phyloP scores from a whole-genome alignment of 192 early-diverging fungal species.

The Chytriomyces confervae region DNA sequence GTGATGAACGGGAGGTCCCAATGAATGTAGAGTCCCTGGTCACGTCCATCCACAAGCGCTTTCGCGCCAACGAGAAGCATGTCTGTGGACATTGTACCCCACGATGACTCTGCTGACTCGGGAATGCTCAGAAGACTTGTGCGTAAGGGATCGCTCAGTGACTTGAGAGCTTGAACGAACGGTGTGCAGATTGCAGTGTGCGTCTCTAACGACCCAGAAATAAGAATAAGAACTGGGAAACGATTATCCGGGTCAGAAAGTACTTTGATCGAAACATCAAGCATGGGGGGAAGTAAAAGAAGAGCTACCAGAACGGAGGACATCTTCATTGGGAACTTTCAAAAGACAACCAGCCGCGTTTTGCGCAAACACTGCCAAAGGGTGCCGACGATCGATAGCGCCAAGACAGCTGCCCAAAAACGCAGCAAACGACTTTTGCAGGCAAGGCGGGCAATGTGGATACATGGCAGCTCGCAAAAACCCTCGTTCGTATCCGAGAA shows the following conservation, averaged over 20 bases:
- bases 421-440: slow-evolving; percentile 47
- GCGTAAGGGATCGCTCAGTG: slow-evolving; percentile 20
- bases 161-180: slow-evolving; percentile 39
- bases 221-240: slow-evolving; percentile 35
- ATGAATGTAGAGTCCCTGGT: slow-evolving; percentile 14
- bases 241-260: too few species aligned
- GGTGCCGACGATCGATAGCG: slow-evolving; percentile 14
- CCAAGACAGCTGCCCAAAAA: slow-evolving; percentile 29
- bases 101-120: background rate
- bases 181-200: slow-evolving; percentile 37
- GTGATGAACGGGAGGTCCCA: slow-evolving; percentile 41
- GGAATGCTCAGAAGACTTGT: slow-evolving; percentile 25
- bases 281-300: background rate
- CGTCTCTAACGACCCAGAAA: slow-evolving; percentile 25
- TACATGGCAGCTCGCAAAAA: slow-evolving; percentile 29
- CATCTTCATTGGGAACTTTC: slow-evolving; percentile 33
- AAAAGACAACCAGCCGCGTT: slow-evolving; percentile 31
- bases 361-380: slow-evolving; percentile 15
- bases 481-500: slow-evolving; percentile 17
- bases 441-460: slow-evolving; percentile 23
- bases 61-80: background rate
- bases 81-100: slow-evolving; percentile 9
- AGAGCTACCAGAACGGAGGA: slow-evolving; percentile 36
- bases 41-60: background rate
- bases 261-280: background rate